Conservation (phyloP, 2,329 filamentous ascomycete species). For the Ophiostoma quercus region DNA sequence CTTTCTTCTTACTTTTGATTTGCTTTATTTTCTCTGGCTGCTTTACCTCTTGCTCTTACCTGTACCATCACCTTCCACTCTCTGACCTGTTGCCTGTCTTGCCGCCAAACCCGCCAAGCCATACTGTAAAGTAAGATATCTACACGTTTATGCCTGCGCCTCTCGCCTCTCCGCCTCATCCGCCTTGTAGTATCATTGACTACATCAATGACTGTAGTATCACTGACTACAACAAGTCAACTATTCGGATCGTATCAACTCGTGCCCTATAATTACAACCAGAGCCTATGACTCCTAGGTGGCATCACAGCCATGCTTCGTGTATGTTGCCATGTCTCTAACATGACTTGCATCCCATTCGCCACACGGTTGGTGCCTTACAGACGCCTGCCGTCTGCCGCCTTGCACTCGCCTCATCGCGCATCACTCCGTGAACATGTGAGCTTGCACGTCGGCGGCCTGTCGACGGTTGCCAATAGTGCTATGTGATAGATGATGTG, state of each 20-base stretch:
- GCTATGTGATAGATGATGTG: neutral
- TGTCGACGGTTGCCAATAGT: no score
- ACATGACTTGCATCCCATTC: neutral
- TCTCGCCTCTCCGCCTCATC: neutral
- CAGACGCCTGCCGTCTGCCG: neutral
- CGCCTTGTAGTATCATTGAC: neutral
- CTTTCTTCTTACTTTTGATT: no score
- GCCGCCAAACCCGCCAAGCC: neutral
- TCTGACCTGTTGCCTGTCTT: neutral
- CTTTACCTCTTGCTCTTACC: neutral
- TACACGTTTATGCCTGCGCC: neutral
- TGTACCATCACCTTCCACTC: neutral
- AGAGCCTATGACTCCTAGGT: no score
- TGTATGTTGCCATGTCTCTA: no score
- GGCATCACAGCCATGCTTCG: no score
- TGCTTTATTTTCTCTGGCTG: no score
- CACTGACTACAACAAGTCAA: no score
- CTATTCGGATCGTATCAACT: neutral
- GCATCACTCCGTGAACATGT: neutral
- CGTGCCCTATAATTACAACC: neutral
- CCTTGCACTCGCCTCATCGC: slow-evolving; percentile 3
- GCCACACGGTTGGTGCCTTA: neutral
- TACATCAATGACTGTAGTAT: no score
- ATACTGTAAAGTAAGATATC: no score
- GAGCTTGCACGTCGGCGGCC: neutral